phyloP scores from a whole-genome alignment of 2,329 filamentous ascomycete species.

The Hymenoscyphus repandus region DNA sequence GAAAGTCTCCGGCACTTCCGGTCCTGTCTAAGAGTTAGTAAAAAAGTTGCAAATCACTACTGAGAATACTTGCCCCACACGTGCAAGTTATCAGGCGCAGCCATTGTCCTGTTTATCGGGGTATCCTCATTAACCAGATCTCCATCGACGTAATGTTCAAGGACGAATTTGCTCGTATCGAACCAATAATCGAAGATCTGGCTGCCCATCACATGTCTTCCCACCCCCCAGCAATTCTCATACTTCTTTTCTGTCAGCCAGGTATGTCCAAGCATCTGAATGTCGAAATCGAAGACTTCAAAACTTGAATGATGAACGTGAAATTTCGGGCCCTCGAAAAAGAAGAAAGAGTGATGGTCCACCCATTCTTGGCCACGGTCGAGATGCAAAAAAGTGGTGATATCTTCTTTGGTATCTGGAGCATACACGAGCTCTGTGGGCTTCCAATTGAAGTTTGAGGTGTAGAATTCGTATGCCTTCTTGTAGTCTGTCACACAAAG shows the following conservation, averaged over 20 bases:
- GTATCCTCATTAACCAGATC: constrained; percentile 51
- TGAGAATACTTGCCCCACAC: constrained; percentile 27
- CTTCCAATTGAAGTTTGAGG: constrained; percentile 44
- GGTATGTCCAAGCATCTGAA: constrained; percentile 64
- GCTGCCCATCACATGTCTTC: constrained; percentile 62
- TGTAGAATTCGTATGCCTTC: constrained; percentile 45
- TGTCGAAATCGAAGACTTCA: constrained; percentile 68
- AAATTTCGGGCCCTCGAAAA: constrained; percentile 32
- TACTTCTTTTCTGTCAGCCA: constrained; percentile 61
- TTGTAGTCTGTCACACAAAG: constrained; percentile 48
- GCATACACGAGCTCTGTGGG: constrained; percentile 38
- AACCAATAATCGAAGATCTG: constrained; percentile 68
- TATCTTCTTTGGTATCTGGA: constrained; percentile 29
- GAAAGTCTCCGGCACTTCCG: constrained; percentile 5
- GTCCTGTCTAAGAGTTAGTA: constrained; percentile 8
- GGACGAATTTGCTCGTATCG: constrained; percentile 56
- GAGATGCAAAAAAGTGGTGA: constrained; percentile 48
- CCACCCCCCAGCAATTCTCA: constrained; percentile 64
- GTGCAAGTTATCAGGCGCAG: constrained; percentile 18
- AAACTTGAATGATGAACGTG: constrained; percentile 58
- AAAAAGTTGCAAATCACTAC: not conserved
- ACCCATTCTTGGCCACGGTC: constrained; percentile 44
- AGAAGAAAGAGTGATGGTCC: constrained; percentile 54
- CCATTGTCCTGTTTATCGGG: constrained; percentile 14
- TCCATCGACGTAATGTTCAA: constrained; percentile 68